Conservation (phyloP, 345 rosid genomes). For the Dimocarpus longan region DNA sequence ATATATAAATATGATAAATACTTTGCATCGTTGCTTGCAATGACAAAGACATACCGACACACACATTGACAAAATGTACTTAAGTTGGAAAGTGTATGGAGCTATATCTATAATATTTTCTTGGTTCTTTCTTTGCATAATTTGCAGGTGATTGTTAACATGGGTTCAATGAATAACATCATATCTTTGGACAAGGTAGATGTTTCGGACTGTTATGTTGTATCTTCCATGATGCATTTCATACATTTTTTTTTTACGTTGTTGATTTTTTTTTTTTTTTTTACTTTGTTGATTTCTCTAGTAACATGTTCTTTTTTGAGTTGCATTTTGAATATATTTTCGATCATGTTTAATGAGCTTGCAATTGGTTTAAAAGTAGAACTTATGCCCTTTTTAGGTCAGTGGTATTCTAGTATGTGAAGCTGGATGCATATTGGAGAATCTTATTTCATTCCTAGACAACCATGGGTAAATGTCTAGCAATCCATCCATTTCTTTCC, state of each 20-base stretch:
- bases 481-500: slow-evolving; percentile 9
- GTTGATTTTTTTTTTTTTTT: neutral
- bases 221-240: neutral
- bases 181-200: slow-evolving; percentile 80
- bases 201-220: neutral
- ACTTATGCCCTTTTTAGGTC: slow-evolving; percentile 42
- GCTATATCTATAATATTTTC: neutral
- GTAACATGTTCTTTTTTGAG: neutral
- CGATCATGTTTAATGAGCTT: neutral
- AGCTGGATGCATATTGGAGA: slow-evolving; percentile 98
- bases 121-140: slow-evolving; percentile 2
- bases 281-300: too few relatives aligned
- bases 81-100: neutral
- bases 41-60: neutral
- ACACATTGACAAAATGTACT: neutral
- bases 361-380: neutral
- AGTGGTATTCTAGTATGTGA: slow-evolving; percentile 92
- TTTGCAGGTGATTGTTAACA: slow-evolving; percentile 74
- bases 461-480: slow-evolving; percentile 62
- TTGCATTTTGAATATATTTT: neutral
- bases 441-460: slow-evolving; percentile 75
- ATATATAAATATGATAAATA: neutral
- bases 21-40: neutral
- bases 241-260: neutral
- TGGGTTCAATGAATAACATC: slow-evolving; percentile 77